Percentiles rank a stretch among this genome's conserved stretches.
Conservation (phyloP, 1,284 basidiomycete species). For the Takashimella tepidaria region DNA sequence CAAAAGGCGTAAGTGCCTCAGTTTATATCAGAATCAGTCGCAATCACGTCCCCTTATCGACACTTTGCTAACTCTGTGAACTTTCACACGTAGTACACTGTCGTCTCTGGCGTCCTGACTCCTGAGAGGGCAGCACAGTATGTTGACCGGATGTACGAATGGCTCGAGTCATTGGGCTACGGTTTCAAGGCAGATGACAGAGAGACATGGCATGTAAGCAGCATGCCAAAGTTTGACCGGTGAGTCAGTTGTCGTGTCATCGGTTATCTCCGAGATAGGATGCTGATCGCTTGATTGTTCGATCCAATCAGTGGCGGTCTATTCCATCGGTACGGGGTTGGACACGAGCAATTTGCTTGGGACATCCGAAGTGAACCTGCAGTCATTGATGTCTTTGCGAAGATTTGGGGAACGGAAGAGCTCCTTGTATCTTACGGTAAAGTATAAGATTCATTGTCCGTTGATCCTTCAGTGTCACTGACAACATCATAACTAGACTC, state of each 20-base stretch:
- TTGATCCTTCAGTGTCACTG: no score
- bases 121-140: constrained; percentile 35
- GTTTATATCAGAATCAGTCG: no score
- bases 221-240: constrained; percentile 38
- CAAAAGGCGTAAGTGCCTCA: constrained; percentile 31
- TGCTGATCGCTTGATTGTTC: background rate
- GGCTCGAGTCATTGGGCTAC: constrained; percentile 39
- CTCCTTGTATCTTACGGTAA: constrained; percentile 40
- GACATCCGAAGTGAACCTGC: constrained; percentile 43
- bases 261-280: background rate
- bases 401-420: constrained; percentile 47
- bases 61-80: no score
- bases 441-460: no score
- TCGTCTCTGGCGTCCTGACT: constrained; percentile 40
- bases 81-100: no score
- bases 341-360: constrained; percentile 48
- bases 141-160: constrained; percentile 36
- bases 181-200: constrained; percentile 46
- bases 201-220: constrained; percentile 38
- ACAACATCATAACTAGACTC: no score
- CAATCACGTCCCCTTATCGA: no score
- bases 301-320: constrained; percentile 28
- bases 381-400: constrained; percentile 40
- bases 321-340: constrained; percentile 36
- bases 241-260: background rate